These are phyloP conservation scores for Sedum album DNA, from an alignment of 164 flowering plant genomes.

Conservation along the genomic window DNA sequence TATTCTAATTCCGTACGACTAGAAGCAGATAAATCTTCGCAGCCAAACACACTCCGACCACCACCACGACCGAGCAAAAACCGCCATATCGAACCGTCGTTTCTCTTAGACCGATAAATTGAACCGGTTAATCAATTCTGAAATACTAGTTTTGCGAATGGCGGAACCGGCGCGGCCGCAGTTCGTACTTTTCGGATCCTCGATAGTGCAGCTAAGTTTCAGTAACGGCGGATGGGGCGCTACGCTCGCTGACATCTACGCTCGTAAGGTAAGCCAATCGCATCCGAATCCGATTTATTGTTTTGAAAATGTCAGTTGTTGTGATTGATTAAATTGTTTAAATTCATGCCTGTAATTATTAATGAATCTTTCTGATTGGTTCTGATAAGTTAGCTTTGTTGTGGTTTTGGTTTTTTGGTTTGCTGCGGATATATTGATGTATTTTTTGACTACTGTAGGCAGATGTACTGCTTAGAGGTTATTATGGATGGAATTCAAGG, in stretches of 20 bases:
- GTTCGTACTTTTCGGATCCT: constrained; percentile 86
- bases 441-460: constrained; percentile 36
- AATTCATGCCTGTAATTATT: not conserved
- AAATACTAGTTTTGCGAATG: constrained; percentile 31
- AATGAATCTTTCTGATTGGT: not conserved
- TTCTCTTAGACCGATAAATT: not conserved
- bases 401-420: not conserved
- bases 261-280: constrained; percentile 54
- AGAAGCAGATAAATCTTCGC: too few relatives aligned
- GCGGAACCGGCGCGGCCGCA: constrained; percentile 65
- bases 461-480: constrained; percentile 73
- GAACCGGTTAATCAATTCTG: too few relatives aligned
- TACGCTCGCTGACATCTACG: constrained; percentile 65
- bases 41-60: too few relatives aligned
- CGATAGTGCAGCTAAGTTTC: constrained; percentile 76
- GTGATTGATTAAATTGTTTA: not conserved
- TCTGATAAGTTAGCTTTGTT: not conserved
- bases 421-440: not conserved
- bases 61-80: too few relatives aligned
- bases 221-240: constrained; percentile 91
- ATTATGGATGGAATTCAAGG: constrained; percentile 81
- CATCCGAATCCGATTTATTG: not conserved
- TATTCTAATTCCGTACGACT: not conserved
- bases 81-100: too few relatives aligned
- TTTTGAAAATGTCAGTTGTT: not conserved